phyloP scores from a whole-genome alignment of 2,329 filamentous ascomycete genomes.

The Aspergillus sp. region DNA sequence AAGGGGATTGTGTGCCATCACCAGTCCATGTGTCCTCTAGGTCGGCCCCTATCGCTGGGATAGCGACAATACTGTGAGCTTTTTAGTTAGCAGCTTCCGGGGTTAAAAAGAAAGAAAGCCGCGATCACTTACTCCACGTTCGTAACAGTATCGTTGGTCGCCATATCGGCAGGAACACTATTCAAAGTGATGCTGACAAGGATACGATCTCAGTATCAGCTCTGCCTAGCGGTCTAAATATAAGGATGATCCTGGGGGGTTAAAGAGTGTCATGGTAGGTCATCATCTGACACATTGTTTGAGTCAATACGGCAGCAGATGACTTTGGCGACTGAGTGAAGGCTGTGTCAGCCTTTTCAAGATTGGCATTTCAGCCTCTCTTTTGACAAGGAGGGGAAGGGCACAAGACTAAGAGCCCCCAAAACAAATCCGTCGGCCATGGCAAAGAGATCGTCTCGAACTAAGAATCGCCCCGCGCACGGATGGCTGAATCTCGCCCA shows the following conservation, averaged over 20 bases:
- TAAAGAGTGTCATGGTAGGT: not conserved
- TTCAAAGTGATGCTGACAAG: not conserved
- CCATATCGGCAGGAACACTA: slow-evolving; percentile 7
- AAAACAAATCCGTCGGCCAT: not conserved
- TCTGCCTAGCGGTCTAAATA: not conserved
- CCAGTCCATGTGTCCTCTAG: slow-evolving; percentile 28
- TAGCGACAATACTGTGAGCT: slow-evolving; percentile 30
- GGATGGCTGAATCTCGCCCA: not conserved
- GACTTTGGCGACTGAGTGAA: slow-evolving; percentile 6
- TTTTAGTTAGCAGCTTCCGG: not conserved
- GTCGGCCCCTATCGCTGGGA: slow-evolving; percentile 38
- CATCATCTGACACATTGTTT: slow-evolving; percentile 17
- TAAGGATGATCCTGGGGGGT: not conserved
- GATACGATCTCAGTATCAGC: not conserved
- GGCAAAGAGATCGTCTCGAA: slow-evolving; percentile 6
- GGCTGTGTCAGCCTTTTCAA: slow-evolving; percentile 4
- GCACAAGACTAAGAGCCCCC: not conserved
- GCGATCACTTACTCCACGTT: slow-evolving; percentile 28
- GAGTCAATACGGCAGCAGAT: slow-evolving; percentile 14
- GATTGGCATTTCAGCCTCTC: slow-evolving; percentile 12
- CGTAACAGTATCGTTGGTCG: slow-evolving; percentile 3
- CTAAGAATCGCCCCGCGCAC: slow-evolving; percentile 6
- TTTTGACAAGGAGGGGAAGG: not conserved
- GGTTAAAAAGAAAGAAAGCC: not conserved
- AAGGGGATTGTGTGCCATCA: slow-evolving; percentile 20